Base-by-base conservation (phyloP, 1,284 basidiomycete genomes). In the Mycena sp. region DNA sequence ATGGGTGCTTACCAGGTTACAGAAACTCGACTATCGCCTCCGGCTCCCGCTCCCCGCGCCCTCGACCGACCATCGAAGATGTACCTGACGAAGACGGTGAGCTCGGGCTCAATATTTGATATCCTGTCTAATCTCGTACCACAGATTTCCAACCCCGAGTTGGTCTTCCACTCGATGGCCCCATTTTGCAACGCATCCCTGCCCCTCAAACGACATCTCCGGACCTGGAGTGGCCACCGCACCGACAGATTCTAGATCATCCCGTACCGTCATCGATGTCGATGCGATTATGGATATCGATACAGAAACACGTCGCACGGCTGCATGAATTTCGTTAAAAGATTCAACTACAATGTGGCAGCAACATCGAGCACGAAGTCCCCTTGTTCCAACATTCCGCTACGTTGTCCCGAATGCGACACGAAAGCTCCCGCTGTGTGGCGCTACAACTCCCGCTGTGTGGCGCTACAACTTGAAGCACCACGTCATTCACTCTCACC, bases 311-410 rank as follows among this genome's bases (percentile, higher is more conserved):
- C 32, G 10, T 9, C 9, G 9, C 10, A 16, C 16, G 10, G 32
- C 32, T 16, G 10, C 16, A 9, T 9, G 16, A 37, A n/a, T n/a
- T n/a, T n/a, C n/a, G n/a, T n/a, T n/a, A n/a, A n/a, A n/a, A n/a
- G n/a, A n/a, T n/a, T n/a, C 61, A 56, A 55, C 7, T 73, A 75
- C 51, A 44, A 49, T 16, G 48, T 66, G 44, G 77, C 75, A 0
- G 53, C 62, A 1, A 67, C 64, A 32, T 77, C 70, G 0, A 65
- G 45, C 0, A 16, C 48, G 4, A 56, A 45, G 0, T 71, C 68
- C 6, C 77, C 76, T 19, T 74, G 71, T 29, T 71, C 72, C 1
- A 78, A 77, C n/a, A n/a, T n/a, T n/a, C n/a, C n/a, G n/a, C n/a
- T n/a, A n/a, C n/a, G n/a, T n/a, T n/a, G n/a, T n/a, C n/a, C n/a